phyloP scores from a whole-genome alignment of 2,329 filamentous ascomycete genomes.

The Ceratocystis albifundus region DNA sequence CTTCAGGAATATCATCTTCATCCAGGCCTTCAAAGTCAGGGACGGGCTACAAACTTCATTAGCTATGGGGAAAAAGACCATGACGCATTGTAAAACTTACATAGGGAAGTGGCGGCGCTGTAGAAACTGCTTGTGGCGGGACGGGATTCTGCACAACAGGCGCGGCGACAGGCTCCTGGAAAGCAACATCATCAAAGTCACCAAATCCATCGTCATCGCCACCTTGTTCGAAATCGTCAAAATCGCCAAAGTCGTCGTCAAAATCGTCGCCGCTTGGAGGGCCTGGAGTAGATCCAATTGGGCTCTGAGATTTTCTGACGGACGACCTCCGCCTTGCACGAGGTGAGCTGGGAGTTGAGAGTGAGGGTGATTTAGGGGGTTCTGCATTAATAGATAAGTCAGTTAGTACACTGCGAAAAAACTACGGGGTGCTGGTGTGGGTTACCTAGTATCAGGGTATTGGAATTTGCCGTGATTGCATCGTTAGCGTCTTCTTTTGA shows the following conservation, averaged over 20 bases:
- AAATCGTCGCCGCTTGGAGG: constrained; percentile 35
- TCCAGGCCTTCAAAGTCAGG: constrained; percentile 55
- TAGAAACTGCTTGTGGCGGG: constrained; percentile 26
- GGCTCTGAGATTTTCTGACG: constrained; percentile 16
- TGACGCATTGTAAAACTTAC: constrained; percentile 28
- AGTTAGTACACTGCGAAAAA: not conserved
- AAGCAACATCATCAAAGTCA: constrained; percentile 58
- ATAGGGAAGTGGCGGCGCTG: constrained; percentile 36
- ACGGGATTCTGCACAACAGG: constrained; percentile 26
- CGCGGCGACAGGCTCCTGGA: constrained; percentile 43
- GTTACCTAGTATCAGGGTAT: constrained; percentile 9
- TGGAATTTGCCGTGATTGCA: not conserved
- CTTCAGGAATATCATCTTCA: constrained; percentile 47
- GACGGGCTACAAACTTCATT: constrained; percentile 41
- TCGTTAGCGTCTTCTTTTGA: not conserved
- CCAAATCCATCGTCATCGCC: constrained; percentile 48
- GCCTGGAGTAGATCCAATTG: constrained; percentile 23
- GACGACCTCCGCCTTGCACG: constrained; percentile 15
- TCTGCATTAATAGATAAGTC: constrained; percentile 5
- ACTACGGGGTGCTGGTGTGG: not conserved
- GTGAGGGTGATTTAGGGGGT: constrained; percentile 21
- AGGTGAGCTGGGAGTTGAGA: constrained; percentile 25
- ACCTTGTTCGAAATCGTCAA: constrained; percentile 52
- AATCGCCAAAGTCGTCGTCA: constrained; percentile 51
- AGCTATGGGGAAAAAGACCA: constrained; percentile 13